Percentiles rank a stretch among this genome's conserved stretches.
Evolutionary conservation across 148 eudicot species (phyloP).

Genomic region (Rhododendron ovatum): DNA sequence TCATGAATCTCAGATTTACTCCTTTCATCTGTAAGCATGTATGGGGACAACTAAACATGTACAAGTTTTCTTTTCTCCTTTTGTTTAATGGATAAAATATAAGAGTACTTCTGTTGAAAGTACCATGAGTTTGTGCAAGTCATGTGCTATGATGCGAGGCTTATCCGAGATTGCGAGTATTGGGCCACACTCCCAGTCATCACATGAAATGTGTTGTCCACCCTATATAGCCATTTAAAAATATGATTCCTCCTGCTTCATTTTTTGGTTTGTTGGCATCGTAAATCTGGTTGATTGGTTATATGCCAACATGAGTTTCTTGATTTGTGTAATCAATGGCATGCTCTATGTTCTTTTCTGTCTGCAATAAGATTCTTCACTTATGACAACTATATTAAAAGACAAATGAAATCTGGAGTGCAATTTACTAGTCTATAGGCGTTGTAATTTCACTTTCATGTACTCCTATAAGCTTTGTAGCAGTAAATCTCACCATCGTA

Average conservation of each 20-base stretch:
- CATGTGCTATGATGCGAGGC: not conserved
- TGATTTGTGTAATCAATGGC: not conserved
- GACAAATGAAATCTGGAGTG: not conserved
- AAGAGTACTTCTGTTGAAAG: not conserved
- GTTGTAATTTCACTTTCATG: not conserved
- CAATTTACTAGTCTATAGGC: not conserved
- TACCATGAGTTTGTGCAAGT: not conserved
- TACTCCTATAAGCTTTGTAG: not conserved
- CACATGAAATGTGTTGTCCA: not conserved
- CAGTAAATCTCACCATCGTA: not conserved
- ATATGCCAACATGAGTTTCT: not conserved
- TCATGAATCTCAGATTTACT: not conserved
- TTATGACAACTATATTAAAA: not conserved
- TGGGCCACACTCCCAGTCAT: not conserved
- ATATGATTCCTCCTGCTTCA: not conserved
- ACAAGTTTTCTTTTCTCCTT: not conserved
- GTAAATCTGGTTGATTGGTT: not conserved
- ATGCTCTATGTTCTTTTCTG: not conserved
- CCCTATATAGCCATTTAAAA: not conserved
- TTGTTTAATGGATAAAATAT: not conserved
- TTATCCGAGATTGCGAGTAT: not conserved
- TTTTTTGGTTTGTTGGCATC: not conserved
- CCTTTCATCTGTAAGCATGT: conserved; percentile 1
- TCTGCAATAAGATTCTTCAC: not conserved
- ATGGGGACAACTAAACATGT: not conserved